These are phyloP conservation scores for Rhododendron henanense DNA, from an alignment of 148 eudicot genomes.

Conservation along the genomic window DNA sequence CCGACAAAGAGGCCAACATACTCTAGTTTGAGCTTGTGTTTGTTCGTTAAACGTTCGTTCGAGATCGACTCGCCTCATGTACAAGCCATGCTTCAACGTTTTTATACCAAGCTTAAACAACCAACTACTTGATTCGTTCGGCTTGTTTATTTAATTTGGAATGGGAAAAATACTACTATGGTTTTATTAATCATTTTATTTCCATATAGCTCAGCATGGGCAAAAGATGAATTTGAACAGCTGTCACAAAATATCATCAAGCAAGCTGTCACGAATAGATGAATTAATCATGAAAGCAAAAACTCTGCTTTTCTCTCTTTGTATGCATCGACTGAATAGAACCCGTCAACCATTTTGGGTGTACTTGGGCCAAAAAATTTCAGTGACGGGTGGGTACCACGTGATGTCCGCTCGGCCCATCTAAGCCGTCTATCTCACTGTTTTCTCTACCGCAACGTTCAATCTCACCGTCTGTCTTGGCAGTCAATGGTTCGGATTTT, in stretches of 20 bases:
- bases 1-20: not conserved
- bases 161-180: not conserved
- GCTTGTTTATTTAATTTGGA: not conserved
- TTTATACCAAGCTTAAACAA: not conserved
- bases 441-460: too few species aligned
- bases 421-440: too few species aligned
- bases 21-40: not conserved
- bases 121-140: not conserved
- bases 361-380: too few species aligned
- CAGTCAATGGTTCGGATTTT: too few species aligned
- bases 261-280: not conserved
- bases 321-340: not conserved
- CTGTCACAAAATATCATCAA: not conserved
- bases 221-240: not conserved
- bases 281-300: not conserved
- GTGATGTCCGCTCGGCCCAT: fast-evolving
- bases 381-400: too few species aligned
- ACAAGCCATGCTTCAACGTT: too few species aligned
- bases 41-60: not conserved
- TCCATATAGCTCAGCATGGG: not conserved
- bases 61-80: too few species aligned
- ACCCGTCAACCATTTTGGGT: not conserved
- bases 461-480: too few species aligned
- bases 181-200: not conserved
- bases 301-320: not conserved